These are phyloP conservation scores for Euptelea pleiosperma DNA, from an alignment of 164 flowering plant genomes.

Conservation along the genomic window DNA sequence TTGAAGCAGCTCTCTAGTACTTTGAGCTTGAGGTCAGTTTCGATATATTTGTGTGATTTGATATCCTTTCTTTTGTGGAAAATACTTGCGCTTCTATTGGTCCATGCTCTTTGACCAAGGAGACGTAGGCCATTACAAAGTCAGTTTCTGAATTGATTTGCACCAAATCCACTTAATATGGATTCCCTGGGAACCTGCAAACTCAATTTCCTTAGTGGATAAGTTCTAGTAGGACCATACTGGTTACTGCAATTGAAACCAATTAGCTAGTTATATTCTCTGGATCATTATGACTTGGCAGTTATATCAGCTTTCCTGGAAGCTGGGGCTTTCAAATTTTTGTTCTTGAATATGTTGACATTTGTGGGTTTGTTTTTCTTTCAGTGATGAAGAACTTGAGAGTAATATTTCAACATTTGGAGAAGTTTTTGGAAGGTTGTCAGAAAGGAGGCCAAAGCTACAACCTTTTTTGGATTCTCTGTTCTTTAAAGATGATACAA, in stretches of 20 bases:
- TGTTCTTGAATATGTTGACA: background rate
- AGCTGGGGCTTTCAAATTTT: too few relatives aligned
- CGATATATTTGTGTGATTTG: background rate
- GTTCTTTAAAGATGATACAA: conserved; percentile 7
- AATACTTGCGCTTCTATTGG: background rate
- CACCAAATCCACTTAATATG: background rate
- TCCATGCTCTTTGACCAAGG: too few relatives aligned
- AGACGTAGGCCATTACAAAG: too few relatives aligned
- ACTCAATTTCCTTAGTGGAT: too few relatives aligned
- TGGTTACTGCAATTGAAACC: too few relatives aligned
- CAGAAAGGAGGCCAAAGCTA: conserved; percentile 15
- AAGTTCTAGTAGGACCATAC: too few relatives aligned
- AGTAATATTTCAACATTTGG: conserved; percentile 8
- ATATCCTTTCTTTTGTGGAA: background rate
- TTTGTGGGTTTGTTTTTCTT: background rate
- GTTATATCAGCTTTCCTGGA: background rate
- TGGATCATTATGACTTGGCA: too few relatives aligned
- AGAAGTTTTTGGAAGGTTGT: conserved; percentile 12
- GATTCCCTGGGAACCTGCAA: background rate
- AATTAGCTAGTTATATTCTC: too few relatives aligned
- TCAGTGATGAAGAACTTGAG: conserved; percentile 17
- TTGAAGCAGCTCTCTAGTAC: conserved; percentile 19
- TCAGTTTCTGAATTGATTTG: too few relatives aligned
- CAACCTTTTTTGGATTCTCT: conserved; percentile 25
- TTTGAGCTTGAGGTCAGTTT: conserved; percentile 19